Conservation (phyloP, 2,329 filamentous ascomycete species). For the Allantophomopsis lycopodina region DNA sequence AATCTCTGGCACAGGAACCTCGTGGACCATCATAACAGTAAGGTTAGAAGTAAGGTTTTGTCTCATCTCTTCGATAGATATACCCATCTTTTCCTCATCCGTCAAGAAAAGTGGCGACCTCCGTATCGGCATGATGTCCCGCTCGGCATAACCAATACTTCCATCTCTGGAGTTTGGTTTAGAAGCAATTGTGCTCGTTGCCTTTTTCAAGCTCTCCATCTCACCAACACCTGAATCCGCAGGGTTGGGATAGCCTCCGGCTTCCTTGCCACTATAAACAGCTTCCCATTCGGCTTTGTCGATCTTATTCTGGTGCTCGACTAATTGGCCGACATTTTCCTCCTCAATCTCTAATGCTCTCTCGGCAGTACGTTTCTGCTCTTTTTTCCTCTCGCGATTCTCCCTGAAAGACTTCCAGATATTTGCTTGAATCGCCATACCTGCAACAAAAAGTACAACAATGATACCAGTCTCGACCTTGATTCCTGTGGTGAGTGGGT, state of each 20-base stretch:
- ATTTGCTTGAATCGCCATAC: constrained; percentile 72
- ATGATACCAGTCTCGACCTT: constrained; percentile 71
- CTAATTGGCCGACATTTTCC: constrained; percentile 51
- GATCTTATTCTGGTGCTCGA: constrained; percentile 46
- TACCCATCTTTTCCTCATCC: no score
- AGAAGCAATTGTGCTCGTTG: constrained; percentile 9
- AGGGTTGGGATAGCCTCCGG: constrained; percentile 4
- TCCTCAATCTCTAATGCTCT: constrained; percentile 49
- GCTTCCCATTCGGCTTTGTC: constrained; percentile 65
- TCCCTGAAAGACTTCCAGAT: constrained; percentile 72
- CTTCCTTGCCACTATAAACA: constrained; percentile 50
- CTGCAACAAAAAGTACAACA: constrained; percentile 59
- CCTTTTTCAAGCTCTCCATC: constrained; percentile 30
- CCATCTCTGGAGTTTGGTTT: constrained; percentile 25
- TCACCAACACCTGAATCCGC: constrained; percentile 21
- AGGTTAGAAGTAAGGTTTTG: no score
- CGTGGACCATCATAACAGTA: no score
- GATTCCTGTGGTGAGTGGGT: constrained; percentile 77
- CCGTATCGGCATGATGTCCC: no score
- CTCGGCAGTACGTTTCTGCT: constrained; percentile 32
- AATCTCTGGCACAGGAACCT: no score
- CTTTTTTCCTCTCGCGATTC: constrained; percentile 37
- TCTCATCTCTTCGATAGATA: no score
- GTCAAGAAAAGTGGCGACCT: no score
- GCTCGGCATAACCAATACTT: constrained; percentile 27